These are phyloP conservation scores for Trichosporon sp. DNA, from an alignment of 1,284 basidiomycete genomes.

Conservation along the genomic window DNA sequence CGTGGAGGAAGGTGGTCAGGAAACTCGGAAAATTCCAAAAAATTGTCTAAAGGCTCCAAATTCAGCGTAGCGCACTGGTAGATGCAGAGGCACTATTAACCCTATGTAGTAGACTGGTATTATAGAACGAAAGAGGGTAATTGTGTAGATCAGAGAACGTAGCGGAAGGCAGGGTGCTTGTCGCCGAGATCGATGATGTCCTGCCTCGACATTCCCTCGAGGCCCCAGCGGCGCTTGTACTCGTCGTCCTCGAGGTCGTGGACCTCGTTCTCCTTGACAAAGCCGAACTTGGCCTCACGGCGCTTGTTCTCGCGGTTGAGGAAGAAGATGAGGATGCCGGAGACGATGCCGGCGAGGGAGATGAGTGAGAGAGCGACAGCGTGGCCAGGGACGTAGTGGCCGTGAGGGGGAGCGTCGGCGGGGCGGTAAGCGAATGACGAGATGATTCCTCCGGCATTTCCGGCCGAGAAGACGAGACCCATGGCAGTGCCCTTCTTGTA, in stretches of 20 bases:
- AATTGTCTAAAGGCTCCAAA: no score
- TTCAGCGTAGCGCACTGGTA: no score
- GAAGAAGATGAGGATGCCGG: conserved; percentile 35
- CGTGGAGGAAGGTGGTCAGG: no score
- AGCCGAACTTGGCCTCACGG: conserved; percentile 40
- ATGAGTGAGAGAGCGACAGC: conserved; percentile 43
- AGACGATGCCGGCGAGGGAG: conserved; percentile 30
- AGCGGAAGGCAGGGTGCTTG: conserved; percentile 40
- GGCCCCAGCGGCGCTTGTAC: conserved; percentile 39
- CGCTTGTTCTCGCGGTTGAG: conserved; percentile 42
- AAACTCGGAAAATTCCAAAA: no score
- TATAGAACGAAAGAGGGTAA: neutral
- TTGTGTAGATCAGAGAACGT: conserved; percentile 19
- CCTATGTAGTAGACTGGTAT: neutral
- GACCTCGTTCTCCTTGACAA: conserved; percentile 57
- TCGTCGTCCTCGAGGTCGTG: conserved; percentile 44
- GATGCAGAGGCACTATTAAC: neutral
- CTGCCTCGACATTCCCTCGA: conserved; percentile 41
- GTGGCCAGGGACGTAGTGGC: conserved; percentile 38
- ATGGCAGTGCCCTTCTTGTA: conserved; percentile 48
- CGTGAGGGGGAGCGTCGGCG: conserved; percentile 24
- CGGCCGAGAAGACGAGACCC: conserved; percentile 50
- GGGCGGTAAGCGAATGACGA: conserved; percentile 45
- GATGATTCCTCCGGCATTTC: conserved; percentile 50
- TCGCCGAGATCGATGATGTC: conserved; percentile 50